Evolutionary conservation across 164 flowering plant species (phyloP).

Genomic region (Saururus chinensis): DNA sequence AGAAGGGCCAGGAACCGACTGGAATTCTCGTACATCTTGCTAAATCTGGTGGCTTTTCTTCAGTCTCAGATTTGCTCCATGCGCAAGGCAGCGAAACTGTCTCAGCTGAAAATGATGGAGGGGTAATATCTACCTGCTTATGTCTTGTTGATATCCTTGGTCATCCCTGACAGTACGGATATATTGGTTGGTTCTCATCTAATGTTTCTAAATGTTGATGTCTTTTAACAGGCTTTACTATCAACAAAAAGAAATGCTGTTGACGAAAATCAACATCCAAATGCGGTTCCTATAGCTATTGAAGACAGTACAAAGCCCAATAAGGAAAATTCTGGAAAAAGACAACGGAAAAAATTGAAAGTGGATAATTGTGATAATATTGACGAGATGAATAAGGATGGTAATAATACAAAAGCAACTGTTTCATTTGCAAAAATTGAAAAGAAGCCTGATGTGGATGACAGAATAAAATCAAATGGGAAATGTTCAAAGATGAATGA

Average conservation of each 20-base stretch:
- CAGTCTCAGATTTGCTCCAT: conserved; percentile 64
- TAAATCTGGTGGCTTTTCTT: conserved; percentile 64
- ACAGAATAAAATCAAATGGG: neutral
- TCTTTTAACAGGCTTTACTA: neutral
- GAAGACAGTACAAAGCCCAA: neutral
- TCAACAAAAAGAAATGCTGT: neutral
- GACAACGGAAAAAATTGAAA: neutral
- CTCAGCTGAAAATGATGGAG: neutral
- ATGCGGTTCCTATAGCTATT: neutral
- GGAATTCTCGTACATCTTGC: conserved; percentile 60
- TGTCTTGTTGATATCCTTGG: neutral
- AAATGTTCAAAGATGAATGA: neutral
- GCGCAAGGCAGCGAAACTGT: conserved; percentile 12
- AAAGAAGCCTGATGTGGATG: neutral
- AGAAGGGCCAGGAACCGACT: conserved; percentile 64
- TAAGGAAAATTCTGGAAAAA: neutral
- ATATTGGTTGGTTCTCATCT: neutral
- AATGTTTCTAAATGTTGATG: neutral
- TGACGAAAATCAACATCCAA: neutral
- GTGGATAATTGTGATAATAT: neutral
- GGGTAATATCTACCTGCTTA: neutral
- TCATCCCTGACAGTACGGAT: neutral
- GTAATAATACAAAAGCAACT: neutral
- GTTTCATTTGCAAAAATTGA: neutral
- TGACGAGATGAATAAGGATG: neutral